Conservation (phyloP, 768 basidiomycete genomes). For the Asterophora lycoperdoides region DNA sequence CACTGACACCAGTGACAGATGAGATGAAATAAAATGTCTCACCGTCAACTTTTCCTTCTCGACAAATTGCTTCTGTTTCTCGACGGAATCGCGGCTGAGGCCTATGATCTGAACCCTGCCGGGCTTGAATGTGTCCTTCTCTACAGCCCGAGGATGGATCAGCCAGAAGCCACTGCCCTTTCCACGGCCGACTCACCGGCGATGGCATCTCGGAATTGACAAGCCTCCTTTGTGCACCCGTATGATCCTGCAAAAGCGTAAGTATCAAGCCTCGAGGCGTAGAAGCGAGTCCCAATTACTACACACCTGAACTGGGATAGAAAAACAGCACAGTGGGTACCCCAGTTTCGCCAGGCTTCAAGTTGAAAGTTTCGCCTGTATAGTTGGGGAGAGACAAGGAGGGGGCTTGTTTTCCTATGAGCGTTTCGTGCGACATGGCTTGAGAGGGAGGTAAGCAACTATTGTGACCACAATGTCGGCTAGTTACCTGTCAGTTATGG, state of each 20-base stretch:
- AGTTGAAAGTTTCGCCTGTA: conserved; percentile 54
- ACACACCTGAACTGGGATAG: conserved; percentile 64
- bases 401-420: conserved; percentile 66
- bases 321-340: conserved; percentile 74
- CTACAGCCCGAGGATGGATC: conserved; percentile 26
- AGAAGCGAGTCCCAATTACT: background rate
- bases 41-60: conserved; percentile 67
- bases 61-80: conserved; percentile 71
- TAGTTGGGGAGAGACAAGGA: conserved; percentile 59
- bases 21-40: conserved; percentile 8
- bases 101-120: conserved; percentile 67
- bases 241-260: conserved; percentile 46
- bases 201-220: conserved; percentile 77
- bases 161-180: no score
- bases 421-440: conserved; percentile 42
- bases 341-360: conserved; percentile 54
- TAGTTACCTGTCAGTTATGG: no score
- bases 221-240: conserved; percentile 81
- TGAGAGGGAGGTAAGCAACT: background rate
- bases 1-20: no score
- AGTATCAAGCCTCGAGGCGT: background rate
- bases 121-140: conserved; percentile 60
- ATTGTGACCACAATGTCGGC: no score
- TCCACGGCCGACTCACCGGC: conserved; percentile 40
- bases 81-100: conserved; percentile 66